These are phyloP conservation scores for Podospora conica DNA, from an alignment of 495 filamentous ascomycete species.

Conservation along the genomic window DNA sequence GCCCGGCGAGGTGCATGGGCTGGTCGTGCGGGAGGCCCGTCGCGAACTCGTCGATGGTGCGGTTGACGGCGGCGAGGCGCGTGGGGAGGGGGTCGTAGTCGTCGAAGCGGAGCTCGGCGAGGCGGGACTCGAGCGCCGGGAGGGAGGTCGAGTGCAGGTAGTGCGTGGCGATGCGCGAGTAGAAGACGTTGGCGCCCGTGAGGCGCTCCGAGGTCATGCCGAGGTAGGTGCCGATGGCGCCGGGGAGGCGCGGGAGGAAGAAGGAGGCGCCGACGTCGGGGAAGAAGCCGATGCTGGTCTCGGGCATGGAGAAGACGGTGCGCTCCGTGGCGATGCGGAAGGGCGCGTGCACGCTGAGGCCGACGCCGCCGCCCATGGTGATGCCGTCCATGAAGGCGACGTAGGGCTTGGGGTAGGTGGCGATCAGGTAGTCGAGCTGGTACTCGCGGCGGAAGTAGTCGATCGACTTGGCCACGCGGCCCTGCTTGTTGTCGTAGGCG, in stretches of 20 bases:
- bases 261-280: conserved; percentile 94
- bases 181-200: conserved; percentile 74
- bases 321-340: conserved; percentile 94
- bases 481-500: conserved; percentile 62
- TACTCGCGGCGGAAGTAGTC: conserved; percentile 93
- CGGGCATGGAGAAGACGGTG: conserved; percentile 95
- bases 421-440: conserved; percentile 86
- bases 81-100: conserved; percentile 58
- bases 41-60: conserved; percentile 84
- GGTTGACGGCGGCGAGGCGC: conserved; percentile 65
- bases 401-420: conserved; percentile 90
- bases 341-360: conserved; percentile 87
- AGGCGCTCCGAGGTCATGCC: conserved; percentile 79
- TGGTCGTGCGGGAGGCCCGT: conserved; percentile 72
- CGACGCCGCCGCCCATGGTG: conserved; percentile 97
- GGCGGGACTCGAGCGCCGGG: conserved; percentile 69
- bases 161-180: conserved; percentile 84
- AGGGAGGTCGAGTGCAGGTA: conserved; percentile 87
- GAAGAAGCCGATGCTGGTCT: conserved; percentile 97
- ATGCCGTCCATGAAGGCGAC: conserved; percentile 96
- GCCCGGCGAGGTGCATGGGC: conserved; percentile 56
- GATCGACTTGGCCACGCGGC: conserved; percentile 62
- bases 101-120: conserved; percentile 81
- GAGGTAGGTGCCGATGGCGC: conserved; percentile 78
- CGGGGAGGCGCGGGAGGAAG: conserved; percentile 86